Evolutionary conservation across 805 yeast genomes (phyloP), one percentile per base, ranked within the genome.

Genomic region (Candida ficus): DNA sequence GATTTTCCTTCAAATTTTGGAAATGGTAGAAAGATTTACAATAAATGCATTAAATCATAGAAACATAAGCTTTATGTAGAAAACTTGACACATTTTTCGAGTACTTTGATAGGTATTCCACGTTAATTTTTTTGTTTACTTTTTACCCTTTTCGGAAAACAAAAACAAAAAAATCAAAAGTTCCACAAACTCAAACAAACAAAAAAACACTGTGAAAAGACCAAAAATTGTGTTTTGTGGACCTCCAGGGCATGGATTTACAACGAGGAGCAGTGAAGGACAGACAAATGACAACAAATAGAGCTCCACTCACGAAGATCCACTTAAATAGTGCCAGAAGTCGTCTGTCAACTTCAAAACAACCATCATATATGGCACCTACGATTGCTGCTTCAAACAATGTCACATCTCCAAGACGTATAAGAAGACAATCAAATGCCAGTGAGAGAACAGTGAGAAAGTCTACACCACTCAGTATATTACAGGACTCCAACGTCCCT

Each of bases 351-450:
- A 34, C 18, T 19, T 23, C 43, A 12, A 31, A 37, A 14, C 38
- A 39, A 11, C 61, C 61, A 1, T 55, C 60, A 5, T 56, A 55
- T 37, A 56, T 56, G 60, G 58, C 60, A 0, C 60, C 61, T 2
- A 55, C 61, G 1, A 48, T 54, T 2, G 49, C 60, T 9, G 54
- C 60, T 21, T 42, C 57, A 1, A 41, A 46, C 14, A 56, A 50
- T 25, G 37, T 42, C 4, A 38, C 39, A 2, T 53, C 59, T 2
- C 60, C 60, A 13, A 49, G 45, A 12, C 37, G 55, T 3, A 23
- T 45, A 3, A 54, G 44, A 26, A 47, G 49, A 27, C 46, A 35
- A 2, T 31, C 43, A 9, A 42, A 22, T 14, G 5, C 27, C 1
- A 41, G 21, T 4, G 36, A 33, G 6, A 39, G 44, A 35, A 33